phyloP scores from a whole-genome alignment of 108 stramenopile genomes.

The Stephanodiscus triporus region DNA sequence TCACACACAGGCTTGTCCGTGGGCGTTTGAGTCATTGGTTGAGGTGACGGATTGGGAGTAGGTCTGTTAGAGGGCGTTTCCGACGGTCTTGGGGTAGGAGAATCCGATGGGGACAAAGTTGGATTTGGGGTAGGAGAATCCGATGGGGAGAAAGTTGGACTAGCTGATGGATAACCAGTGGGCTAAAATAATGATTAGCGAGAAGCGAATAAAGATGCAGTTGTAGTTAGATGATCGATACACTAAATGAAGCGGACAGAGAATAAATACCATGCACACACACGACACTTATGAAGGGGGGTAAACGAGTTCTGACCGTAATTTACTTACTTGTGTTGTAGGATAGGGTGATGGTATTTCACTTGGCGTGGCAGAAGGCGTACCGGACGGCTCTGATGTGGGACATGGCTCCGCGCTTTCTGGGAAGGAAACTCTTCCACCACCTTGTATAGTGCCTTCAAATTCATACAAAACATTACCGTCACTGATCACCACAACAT shows the following conservation, averaged over 20 bases:
- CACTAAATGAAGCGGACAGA: neutral
- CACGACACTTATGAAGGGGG: neutral
- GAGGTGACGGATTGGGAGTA: neutral
- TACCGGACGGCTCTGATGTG: neutral
- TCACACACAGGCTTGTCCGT: constrained; percentile 25
- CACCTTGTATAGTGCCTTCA: neutral
- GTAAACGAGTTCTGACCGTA: no score
- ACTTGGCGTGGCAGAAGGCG: constrained; percentile 1
- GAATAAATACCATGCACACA: neutral
- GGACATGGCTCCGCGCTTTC: constrained; percentile 11
- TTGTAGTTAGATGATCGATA: neutral
- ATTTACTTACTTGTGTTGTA: neutral
- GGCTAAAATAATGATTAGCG: neutral
- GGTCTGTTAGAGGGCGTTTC: no score
- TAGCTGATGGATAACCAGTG: neutral
- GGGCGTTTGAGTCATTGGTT: neutral
- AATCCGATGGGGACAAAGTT: neutral
- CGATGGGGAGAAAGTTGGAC: neutral
- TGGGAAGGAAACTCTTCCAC: constrained; percentile 3
- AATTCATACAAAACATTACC: neutral
- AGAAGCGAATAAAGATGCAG: neutral
- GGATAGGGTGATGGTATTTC: neutral
- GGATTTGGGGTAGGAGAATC: neutral
- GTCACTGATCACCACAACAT: constrained; percentile 8
- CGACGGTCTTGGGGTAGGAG: neutral